Evolutionary conservation across 2,329 filamentous ascomycete species (phyloP).

Genomic region (Cyanodermella asteris): DNA sequence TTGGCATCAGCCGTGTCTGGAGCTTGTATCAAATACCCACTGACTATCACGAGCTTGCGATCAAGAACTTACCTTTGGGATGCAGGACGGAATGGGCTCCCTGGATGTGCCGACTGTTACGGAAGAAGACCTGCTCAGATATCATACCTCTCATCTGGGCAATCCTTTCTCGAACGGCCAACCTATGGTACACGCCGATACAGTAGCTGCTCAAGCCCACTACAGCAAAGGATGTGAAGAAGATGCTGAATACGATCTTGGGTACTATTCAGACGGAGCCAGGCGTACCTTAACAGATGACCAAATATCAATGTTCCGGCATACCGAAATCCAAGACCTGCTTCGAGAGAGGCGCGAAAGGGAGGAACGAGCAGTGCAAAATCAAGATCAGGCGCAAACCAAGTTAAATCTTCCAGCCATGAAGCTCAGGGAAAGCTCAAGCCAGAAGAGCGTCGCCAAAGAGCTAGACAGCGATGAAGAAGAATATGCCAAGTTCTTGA

Average conservation of each 20-base stretch:
- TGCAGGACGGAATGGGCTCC: no score
- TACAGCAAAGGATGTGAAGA: conserved; percentile 7
- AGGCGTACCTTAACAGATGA: conserved; percentile 82
- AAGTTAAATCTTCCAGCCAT: neutral
- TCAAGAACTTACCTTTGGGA: no score
- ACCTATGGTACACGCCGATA: no score
- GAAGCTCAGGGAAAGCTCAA: neutral
- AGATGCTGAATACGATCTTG: conserved; percentile 37
- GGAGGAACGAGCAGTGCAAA: conserved; percentile 14
- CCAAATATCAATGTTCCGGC: conserved; percentile 74
- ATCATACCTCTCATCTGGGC: no score
- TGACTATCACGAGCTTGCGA: no score
- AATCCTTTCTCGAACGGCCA: no score
- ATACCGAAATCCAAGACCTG: conserved; percentile 62
- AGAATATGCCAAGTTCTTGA: conserved; percentile 5
- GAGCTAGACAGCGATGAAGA: conserved; percentile 2
- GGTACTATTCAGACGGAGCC: conserved; percentile 67
- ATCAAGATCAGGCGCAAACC: conserved; percentile 10
- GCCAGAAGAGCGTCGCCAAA: neutral
- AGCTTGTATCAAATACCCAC: no score
- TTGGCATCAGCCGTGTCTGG: no score
- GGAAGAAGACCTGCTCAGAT: no score
- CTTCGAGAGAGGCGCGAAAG: no score
- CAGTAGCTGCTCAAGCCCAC: conserved; percentile 1
- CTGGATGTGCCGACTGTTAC: no score